phyloP scores from a whole-genome alignment of 2,329 filamentous ascomycete genomes.

The Botrytis galanthina region DNA sequence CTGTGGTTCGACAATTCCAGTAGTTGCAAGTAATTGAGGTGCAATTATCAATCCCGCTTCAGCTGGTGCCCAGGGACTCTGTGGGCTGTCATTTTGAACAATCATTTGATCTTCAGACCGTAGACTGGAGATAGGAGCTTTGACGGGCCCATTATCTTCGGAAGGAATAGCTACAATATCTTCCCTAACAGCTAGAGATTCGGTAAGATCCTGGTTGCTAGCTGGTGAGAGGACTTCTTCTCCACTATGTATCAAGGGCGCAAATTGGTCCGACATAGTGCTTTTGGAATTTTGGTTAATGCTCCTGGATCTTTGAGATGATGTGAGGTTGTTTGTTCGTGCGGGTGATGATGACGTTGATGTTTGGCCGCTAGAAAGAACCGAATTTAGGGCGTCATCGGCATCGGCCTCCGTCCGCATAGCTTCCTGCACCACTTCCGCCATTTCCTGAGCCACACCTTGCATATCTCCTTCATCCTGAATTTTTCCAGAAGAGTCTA shows the following conservation, averaged over 20 bases:
- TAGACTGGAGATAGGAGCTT: no score
- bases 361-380: conserved; percentile 3
- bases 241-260: neutral
- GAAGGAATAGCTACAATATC: neutral
- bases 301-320: neutral
- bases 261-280: neutral
- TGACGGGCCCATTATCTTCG: no score
- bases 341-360: conserved; percentile 12
- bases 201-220: neutral
- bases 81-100: neutral
- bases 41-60: neutral
- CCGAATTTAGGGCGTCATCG: conserved; percentile 1
- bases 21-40: neutral
- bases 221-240: neutral
- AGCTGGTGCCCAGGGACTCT: conserved; percentile 21
- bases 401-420: neutral
- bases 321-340: conserved; percentile 6
- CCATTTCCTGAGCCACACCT: neutral
- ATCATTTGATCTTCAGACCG: neutral
- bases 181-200: neutral
- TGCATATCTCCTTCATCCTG: neutral
- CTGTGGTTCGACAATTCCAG: neutral
- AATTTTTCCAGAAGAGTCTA: neutral
- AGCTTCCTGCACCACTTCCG: neutral
- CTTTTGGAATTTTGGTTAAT: neutral